phyloP scores from a whole-genome alignment of 306 rosid species.

The Vachellia collinsii region DNA sequence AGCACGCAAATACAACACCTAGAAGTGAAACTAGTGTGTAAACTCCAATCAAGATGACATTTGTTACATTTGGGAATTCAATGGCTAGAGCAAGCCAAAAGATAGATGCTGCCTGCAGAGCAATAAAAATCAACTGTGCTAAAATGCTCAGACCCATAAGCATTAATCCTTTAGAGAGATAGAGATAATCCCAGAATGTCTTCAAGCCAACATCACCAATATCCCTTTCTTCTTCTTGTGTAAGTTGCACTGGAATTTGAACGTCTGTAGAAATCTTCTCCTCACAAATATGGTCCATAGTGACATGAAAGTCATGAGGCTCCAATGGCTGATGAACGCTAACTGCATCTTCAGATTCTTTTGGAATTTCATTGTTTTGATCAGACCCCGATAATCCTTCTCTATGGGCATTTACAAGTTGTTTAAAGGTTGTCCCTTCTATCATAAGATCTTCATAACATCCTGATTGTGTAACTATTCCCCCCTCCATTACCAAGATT shows the following conservation, averaged over 20 bases:
- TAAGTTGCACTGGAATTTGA: constrained; percentile 54
- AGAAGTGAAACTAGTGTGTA: constrained; percentile 58
- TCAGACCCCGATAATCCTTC: constrained; percentile 51
- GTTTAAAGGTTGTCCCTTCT: constrained; percentile 72
- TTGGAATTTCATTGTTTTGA: constrained; percentile 36
- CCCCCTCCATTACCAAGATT: constrained; percentile 73
- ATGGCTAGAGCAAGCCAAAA: constrained; percentile 78
- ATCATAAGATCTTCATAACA: constrained; percentile 64
- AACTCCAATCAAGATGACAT: constrained; percentile 51
- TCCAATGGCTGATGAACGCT: constrained; percentile 32
- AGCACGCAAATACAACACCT: constrained; percentile 49
- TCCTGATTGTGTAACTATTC: constrained; percentile 67
- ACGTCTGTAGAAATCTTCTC: constrained; percentile 44
- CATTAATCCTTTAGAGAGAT: constrained; percentile 45
- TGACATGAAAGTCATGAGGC: constrained; percentile 26
- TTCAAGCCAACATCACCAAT: constrained; percentile 78
- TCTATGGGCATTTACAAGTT: constrained; percentile 79
- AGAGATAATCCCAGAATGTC: constrained; percentile 66
- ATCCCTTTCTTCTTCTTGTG: constrained; percentile 72
- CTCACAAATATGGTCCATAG: constrained; percentile 37
- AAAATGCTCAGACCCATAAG: constrained; percentile 40
- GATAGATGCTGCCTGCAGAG: constrained; percentile 57
- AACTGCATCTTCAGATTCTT: constrained; percentile 31
- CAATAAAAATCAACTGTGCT: constrained; percentile 43
- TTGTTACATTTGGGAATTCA: constrained; percentile 54